Evolutionary conservation across 768 basidiomycete species (phyloP), one percentile per base, ranked within the genome.

Genomic region (Hysterangium stoloniferum): DNA sequence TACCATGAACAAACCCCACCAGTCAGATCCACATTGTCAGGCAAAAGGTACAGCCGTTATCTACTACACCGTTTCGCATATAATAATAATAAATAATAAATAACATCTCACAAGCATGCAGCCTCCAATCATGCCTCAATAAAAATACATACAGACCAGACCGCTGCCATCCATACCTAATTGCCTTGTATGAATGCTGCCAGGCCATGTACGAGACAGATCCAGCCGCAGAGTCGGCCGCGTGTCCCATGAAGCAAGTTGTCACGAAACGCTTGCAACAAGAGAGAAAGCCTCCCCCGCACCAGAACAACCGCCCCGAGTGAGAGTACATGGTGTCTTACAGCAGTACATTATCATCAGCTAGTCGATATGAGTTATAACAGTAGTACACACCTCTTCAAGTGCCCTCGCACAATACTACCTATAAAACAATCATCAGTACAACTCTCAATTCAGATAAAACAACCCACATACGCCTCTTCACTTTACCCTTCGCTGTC

Each of bases 91-190:
- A n/a, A n/a, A n/a, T n/a, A n/a, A 9, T 17, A 34, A 34, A 34
- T 9, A 34, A 34, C 9, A 45, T 45, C 9, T 24, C 19, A 9
- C 19, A 27, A 86, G 84, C 84, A 0, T 86, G 84, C 58, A 62
- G 68, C 19, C 66, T 86, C 3, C 84, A 86, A 37, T 50, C 66
- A 1, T 87, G 85, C 59, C 68, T 86, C 27, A 72, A 71, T 46
- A 78, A 73, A 53, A 74, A 86, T 61, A 82, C 79, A 0, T 86
- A 84, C 58, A 57, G 56, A 2, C 84, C 80, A 0, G 82, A 84
- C 17, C 78, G 73, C 54, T 87, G 85, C 58, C 68, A 79, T 36
- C 58, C 64, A 7, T 60, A 71, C 9, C 58, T 86, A 19, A 66
- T 73, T 45, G 68, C 64, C 20, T 69, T 87, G 15, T 86, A 86